phyloP scores from a whole-genome alignment of 495 filamentous ascomycete species.

The Lasiosphaeria miniovina region DNA sequence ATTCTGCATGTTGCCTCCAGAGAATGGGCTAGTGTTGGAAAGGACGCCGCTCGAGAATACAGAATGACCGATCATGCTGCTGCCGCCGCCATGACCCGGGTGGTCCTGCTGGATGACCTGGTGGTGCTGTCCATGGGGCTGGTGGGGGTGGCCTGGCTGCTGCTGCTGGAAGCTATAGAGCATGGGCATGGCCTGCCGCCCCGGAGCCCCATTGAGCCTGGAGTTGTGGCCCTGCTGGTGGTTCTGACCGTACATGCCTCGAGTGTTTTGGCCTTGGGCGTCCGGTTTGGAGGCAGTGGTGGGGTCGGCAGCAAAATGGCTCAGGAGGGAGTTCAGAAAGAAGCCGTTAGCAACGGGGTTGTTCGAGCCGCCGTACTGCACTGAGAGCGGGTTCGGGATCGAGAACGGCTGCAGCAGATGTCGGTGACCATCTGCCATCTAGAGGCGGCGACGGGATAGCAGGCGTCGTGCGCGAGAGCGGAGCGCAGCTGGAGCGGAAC shows the following conservation, averaged over 20 bases:
- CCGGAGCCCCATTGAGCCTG: conserved; percentile 55
- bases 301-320: conserved; percentile 26
- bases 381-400: conserved; percentile 22
- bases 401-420: conserved; percentile 59
- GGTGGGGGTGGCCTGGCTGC: conserved; percentile 62
- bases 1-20: conserved; percentile 70
- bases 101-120: conserved; percentile 72
- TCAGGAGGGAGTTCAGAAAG: conserved; percentile 31
- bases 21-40: conserved; percentile 72
- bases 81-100: conserved; percentile 52
- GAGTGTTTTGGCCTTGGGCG: conserved; percentile 67
- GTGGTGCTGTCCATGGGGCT: conserved; percentile 72
- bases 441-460: conserved; percentile 26
- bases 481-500: not conserved
- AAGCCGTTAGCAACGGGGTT: conserved; percentile 26
- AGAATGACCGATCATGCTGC: conserved; percentile 63
- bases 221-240: conserved; percentile 81
- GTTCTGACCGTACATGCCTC: conserved; percentile 75
- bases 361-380: conserved; percentile 25
- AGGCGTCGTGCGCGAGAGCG: not conserved
- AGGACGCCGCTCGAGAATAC: conserved; percentile 73
- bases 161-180: conserved; percentile 67
- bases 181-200: conserved; percentile 50
- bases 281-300: conserved; percentile 60
- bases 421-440: conserved; percentile 86